Base-by-base conservation (phyloP, 768 basidiomycete species). In the Flagelloscypha sp. region DNA sequence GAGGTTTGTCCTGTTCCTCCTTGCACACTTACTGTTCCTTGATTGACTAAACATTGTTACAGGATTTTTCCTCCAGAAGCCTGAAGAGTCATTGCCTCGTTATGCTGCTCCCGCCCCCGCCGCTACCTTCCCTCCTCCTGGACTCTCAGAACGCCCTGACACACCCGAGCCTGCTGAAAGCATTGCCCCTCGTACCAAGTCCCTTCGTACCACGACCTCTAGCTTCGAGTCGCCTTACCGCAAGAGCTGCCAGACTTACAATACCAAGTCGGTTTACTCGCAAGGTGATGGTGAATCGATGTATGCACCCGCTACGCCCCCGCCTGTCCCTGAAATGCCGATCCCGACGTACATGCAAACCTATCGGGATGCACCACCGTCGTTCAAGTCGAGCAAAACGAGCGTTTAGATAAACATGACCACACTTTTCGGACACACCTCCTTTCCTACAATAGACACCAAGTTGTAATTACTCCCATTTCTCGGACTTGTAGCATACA, bases 1-100 rank as follows among this genome's bases (percentile, higher is more conserved):
- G 69, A 48, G 84, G 85, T 56, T 54, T 42, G 56, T 54, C 45
- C 24, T 43, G 9, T 41, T 46, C 13, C 51, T 52, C 35, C 39
- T 31, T 16, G 23, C 48, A 12, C 25, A 17, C 4, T 22, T 13
- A 15, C 3, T 1, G 21, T 24, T 18, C n/a, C 21, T 24, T 12
- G 21, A 21, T 24, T 31, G 37, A 47, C n/a, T 22, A 7, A 6
- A 12, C 19, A 7, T 12, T 27, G 16, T 20, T 19, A 24, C 24
- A 28, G 25, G 32, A 3, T 79, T 73, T 55, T 37, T 75, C 23
- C 62, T 81, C 44, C 66, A 71, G 30, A 70, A 58, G 45, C 81
- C 82, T 0, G 58, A 61, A 7, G 77, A 81, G 52, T 64, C 72
- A 5, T 63, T 74, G 17, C 66, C 79, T 2, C 68, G 64, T 25